Evolutionary conservation across 305 asterid genomes (phyloP), one percentile per base, ranked within the genome.

Genomic region (Stenogyne calaminthoides): DNA sequence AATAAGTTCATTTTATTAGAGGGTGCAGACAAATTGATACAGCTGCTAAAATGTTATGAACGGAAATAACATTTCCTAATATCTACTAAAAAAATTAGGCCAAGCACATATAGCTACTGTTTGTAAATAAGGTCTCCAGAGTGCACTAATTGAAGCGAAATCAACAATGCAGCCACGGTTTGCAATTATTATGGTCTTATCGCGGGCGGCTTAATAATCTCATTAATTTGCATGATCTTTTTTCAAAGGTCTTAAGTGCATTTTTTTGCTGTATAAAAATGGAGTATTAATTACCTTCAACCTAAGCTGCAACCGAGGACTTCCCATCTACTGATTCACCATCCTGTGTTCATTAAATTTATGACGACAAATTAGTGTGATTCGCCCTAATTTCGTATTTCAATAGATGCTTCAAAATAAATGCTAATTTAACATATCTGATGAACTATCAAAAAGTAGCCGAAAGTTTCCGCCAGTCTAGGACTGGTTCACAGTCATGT

Each of bases 391-490:
- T 44, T 34, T 39, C 42, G 4, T 73, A 46, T 15, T 9, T 42
- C 49, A 58, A 67, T 5, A 27, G 6, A 64, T 36, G 12, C 49
- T 71, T 56, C 61, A 29, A 69, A 52, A 63, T 18, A 36, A 34
- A 70, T 75, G 52, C n/a, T 62, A 49, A 57, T 37, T 47, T 5
- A n/a, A 66, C 46, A 62, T 34, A 44, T 9, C 37, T 12, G 63
- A 57, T 22, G 63, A 69, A 78, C 51, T 46, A 61, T 34, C 56
- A 22, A 73, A 67, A n/a, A 12, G 32, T 69, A 52, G 20, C 64
- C 12, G 34, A 10, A 64, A 62, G 64, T 67, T 63, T 36, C 39
- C 22, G 4, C 25, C 69, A 69, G 34, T 61, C 49, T 9, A 68
- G 25, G 62, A 58, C 69, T 47, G 47, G 57, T 56, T 20, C 44